phyloP scores from a whole-genome alignment of 176 grass and related monocot genomes.

The Aechmea fasciata region DNA sequence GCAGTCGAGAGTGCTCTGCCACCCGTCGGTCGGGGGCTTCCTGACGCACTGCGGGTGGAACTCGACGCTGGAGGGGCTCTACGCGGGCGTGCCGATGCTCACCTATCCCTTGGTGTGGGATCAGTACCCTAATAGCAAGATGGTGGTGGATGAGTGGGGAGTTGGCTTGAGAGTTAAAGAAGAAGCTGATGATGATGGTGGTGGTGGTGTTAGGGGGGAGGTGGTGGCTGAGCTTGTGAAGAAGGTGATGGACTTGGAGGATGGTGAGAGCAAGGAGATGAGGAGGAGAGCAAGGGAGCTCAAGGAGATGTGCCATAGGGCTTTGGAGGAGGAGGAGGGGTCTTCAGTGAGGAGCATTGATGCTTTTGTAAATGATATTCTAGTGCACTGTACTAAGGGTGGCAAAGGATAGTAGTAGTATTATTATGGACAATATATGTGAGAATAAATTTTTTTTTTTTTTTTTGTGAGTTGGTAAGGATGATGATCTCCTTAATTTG shows the following conservation, averaged over 20 bases:
- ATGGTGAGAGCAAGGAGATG: slow-evolving; percentile 26
- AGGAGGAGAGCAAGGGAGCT: slow-evolving; percentile 32
- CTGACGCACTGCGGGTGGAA: slow-evolving; percentile 76
- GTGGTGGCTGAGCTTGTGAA: slow-evolving; percentile 19
- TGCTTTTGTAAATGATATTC: neutral
- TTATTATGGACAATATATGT: too few species aligned
- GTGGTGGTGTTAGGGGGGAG: slow-evolving; percentile 21
- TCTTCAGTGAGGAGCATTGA: neutral
- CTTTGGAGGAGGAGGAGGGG: neutral
- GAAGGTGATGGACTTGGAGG: slow-evolving; percentile 45
- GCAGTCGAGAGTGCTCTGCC: slow-evolving; percentile 44
- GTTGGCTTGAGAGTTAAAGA: slow-evolving; percentile 38
- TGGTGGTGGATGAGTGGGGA: slow-evolving; percentile 55
- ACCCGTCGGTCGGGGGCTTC: slow-evolving; percentile 53
- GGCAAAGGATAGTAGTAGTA: too few species aligned
- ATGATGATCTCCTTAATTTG: too few species aligned
- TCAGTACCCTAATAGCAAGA: slow-evolving; percentile 30
- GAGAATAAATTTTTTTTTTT: too few species aligned
- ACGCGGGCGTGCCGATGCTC: slow-evolving; percentile 43
- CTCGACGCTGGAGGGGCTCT: slow-evolving; percentile 45
- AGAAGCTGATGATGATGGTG: slow-evolving; percentile 14
- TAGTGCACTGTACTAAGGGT: too few species aligned
- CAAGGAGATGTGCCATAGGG: slow-evolving; percentile 9
- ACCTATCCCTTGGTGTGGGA: slow-evolving; percentile 48
- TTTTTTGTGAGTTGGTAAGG: too few species aligned